Evolutionary conservation across 139 green algal genomes (phyloP).

Genomic region (Micractinium sp.): DNA sequence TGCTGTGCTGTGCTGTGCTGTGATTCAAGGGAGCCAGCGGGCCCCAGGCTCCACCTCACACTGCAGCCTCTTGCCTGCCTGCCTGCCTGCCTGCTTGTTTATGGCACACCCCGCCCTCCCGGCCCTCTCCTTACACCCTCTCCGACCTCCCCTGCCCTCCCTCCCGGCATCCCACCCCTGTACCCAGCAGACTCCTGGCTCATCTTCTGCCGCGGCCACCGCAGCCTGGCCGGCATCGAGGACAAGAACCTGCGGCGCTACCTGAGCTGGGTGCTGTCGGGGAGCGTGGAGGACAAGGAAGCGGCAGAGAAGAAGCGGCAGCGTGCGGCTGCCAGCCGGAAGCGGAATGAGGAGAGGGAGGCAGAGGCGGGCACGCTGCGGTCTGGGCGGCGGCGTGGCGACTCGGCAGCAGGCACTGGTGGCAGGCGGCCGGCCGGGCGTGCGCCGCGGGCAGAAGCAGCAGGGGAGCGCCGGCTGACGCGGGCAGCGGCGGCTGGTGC

Average conservation of each 20-base stretch:
- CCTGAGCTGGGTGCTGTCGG: constrained; percentile 39
- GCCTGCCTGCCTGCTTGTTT: too few species aligned
- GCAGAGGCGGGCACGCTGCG: constrained; percentile 14
- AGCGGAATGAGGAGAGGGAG: background rate
- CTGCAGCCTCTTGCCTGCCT: background rate
- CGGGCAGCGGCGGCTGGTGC: constrained; percentile 1
- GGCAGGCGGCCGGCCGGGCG: background rate
- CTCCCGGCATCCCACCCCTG: background rate
- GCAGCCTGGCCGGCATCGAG: constrained; percentile 15
- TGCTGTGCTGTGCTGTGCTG: background rate
- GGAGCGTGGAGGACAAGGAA: background rate
- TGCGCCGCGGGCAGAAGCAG: background rate
- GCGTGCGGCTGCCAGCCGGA: background rate
- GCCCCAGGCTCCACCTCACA: background rate
- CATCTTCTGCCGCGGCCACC: constrained; percentile 64
- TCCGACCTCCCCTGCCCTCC: background rate
- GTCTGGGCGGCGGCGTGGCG: background rate
- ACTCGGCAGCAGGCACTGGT: background rate
- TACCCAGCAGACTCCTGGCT: constrained; percentile 49
- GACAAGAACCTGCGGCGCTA: constrained; percentile 55
- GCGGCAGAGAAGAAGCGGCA: background rate
- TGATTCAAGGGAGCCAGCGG: background rate
- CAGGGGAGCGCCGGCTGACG: background rate
- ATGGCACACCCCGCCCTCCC: background rate
- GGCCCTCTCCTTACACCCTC: background rate